A percentile compares a stretch with the other conserved stretches of the same genome.
These are phyloP conservation scores for Kwoniella europaea DNA, from an alignment of 768 basidiomycete species.

Conservation along the genomic window DNA sequence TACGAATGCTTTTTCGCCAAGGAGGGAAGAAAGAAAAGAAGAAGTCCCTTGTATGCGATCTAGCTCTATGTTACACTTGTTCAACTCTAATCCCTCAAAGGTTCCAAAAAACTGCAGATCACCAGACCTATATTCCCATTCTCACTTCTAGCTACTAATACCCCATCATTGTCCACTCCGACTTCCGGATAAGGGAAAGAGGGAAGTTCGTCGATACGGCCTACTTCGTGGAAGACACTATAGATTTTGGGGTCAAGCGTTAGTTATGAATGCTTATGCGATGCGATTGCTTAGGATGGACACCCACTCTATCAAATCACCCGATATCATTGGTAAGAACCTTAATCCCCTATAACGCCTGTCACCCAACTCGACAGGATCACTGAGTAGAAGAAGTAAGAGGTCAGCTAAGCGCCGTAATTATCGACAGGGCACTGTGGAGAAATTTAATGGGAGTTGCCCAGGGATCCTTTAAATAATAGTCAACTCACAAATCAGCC, in stretches of 20 bases:
- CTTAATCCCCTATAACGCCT: constrained; percentile 51
- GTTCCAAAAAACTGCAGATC: constrained; percentile 58
- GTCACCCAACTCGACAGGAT: constrained; percentile 32
- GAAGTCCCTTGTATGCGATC: neutral
- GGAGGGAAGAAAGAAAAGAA: neutral
- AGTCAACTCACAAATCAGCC: constrained; percentile 54
- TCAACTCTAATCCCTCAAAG: constrained; percentile 22
- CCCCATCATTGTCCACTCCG: constrained; percentile 58
- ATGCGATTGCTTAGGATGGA: neutral
- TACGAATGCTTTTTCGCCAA: neutral
- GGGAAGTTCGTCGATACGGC: constrained; percentile 56
- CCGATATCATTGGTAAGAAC: constrained; percentile 52
- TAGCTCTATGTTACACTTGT: neutral
- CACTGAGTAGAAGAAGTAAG: constrained; percentile 20
- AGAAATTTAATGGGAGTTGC: too few relatives aligned
- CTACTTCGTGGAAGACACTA: constrained; percentile 58
- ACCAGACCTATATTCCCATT: constrained; percentile 54
- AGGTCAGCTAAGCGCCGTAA: too few relatives aligned
- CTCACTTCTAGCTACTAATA: constrained; percentile 49
- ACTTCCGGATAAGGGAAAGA: constrained; percentile 56
- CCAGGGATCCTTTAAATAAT: too few relatives aligned
- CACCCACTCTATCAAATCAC: constrained; percentile 55
- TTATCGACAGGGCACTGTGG: too few relatives aligned
- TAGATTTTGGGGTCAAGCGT: neutral
- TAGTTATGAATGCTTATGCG: neutral